Conservation (phyloP, 2,329 filamentous ascomycete genomes). For the Blumeriella jaapii region DNA sequence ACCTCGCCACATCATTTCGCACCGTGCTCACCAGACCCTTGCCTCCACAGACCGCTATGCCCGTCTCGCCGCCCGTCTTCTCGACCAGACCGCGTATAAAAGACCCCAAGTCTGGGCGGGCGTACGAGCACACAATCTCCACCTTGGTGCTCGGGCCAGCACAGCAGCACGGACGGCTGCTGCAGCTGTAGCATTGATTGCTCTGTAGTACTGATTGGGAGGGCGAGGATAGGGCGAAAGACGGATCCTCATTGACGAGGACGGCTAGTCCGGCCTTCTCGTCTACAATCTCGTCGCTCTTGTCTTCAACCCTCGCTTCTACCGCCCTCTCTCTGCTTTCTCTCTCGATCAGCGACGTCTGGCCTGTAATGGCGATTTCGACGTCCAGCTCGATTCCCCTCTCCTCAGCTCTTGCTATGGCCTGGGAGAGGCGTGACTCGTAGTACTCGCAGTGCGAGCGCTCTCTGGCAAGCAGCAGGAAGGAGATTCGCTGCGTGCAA, state of each 20-base stretch:
- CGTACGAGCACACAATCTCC: slow-evolving; percentile 14
- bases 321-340: not conserved
- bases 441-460: slow-evolving; percentile 46
- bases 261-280: not conserved
- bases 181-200: slow-evolving; percentile 2
- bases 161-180: slow-evolving; percentile 2
- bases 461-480: slow-evolving; percentile 40
- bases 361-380: slow-evolving; percentile 40
- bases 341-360: not conserved
- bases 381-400: slow-evolving; percentile 39
- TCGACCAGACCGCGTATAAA: slow-evolving; percentile 45
- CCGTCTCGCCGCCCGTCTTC: slow-evolving; percentile 47
- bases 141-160: not conserved
- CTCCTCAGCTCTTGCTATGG: slow-evolving; percentile 32
- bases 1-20: slow-evolving; percentile 41
- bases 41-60: slow-evolving; percentile 48
- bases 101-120: slow-evolving; percentile 38
- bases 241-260: too few relatives aligned
- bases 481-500: slow-evolving; percentile 42
- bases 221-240: not conserved
- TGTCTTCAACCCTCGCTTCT: not conserved
- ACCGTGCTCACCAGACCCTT: slow-evolving; percentile 41
- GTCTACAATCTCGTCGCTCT: not conserved
- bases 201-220: not conserved
- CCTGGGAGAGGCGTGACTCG: slow-evolving; percentile 35